Base-by-base conservation (phyloP, 1,284 basidiomycete species). In the Puccinia polysora region DNA sequence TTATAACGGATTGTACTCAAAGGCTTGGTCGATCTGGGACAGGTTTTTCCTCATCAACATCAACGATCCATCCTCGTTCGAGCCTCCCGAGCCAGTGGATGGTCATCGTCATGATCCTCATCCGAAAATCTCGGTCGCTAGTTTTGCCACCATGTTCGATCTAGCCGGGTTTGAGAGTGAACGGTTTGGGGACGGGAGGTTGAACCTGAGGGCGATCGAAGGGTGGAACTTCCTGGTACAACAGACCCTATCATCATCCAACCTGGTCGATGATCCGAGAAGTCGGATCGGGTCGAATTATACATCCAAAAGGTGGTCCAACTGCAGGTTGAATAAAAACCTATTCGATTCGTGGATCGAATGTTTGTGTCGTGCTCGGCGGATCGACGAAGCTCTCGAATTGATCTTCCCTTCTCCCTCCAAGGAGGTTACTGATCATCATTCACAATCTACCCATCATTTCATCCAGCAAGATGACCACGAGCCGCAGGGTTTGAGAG, bases 261-360 rank as follows among this genome's bases (percentile, higher is more conserved):
- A 84, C 25, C 78, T 82, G 75, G 80, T 80, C 20, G 79, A 83
- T n/a, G 87, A 86, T 0, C 80, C 81, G 62, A 81, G 83, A 64
- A 84, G 88, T 40, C 84, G 84, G 78, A 75, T 77, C 14, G 84
- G 84, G 78, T 81, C 89, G n/a, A 77, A 79, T 25, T 80, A 81
- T 52, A 82, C 83, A 15, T 14, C 34, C 2, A 45, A 12, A 81
- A 82, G 5, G 86, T 86, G 75, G 77, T 14, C 36, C n/a, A 40
- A 20, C 2, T 43, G 65, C 30, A 36, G 14, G 70, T 81, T 88
- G 73, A 87, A 87, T 75, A 80, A 78, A 34, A 78, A 78, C 40
- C 79, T 79, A 74, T 92, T 89, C 87, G 87, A 89, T 73, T 83
- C 86, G 0, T 92, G 87, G 84, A 78, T 95, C n/a, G 91, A 95